Evolutionary conservation across 2,329 filamentous ascomycete species (phyloP).

Genomic region (Grosmannia penicillata): DNA sequence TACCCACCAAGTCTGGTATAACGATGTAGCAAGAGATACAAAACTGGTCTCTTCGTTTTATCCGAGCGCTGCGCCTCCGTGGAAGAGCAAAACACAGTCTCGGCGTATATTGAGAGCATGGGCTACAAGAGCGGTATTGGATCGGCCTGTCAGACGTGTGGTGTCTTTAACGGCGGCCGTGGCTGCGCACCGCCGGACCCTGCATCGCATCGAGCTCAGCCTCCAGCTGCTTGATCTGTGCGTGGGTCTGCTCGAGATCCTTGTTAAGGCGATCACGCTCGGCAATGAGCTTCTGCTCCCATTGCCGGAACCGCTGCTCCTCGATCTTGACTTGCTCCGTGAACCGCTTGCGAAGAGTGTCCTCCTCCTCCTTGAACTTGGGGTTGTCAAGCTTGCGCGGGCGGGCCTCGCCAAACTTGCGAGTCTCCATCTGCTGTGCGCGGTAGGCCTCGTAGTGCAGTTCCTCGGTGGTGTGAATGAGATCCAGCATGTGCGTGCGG

Average conservation of each 20-base stretch:
- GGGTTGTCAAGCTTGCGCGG: constrained; percentile 98
- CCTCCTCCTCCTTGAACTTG: constrained; percentile 99
- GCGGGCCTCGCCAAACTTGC: constrained; percentile 96
- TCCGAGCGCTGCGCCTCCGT: too few relatives aligned
- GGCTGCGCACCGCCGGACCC: constrained; percentile 76
- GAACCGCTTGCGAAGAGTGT: constrained; percentile 95
- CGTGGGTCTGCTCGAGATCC: constrained; percentile 95
- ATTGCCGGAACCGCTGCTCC: constrained; percentile 96
- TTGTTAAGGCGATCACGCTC: constrained; percentile 99
- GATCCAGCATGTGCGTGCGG: constrained; percentile 97
- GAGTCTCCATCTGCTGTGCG: constrained; percentile 98
- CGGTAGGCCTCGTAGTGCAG: constrained; percentile 98
- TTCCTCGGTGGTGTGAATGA: constrained; percentile 99
- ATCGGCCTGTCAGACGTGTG: too few relatives aligned
- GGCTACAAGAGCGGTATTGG: too few relatives aligned
- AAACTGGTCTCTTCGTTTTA: too few relatives aligned
- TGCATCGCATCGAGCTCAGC: constrained; percentile 88
- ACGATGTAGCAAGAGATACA: too few relatives aligned
- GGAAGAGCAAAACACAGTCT: too few relatives aligned
- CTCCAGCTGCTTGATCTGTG: constrained; percentile 84
- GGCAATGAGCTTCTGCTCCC: constrained; percentile 99
- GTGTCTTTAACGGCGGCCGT: constrained; percentile 64
- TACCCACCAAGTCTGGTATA: too few relatives aligned
- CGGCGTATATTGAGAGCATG: too few relatives aligned
- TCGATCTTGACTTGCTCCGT: constrained; percentile 99